These are phyloP conservation scores for Funneliformis mosseae DNA, from an alignment of 192 early-diverging fungal species.

Conservation along the genomic window DNA sequence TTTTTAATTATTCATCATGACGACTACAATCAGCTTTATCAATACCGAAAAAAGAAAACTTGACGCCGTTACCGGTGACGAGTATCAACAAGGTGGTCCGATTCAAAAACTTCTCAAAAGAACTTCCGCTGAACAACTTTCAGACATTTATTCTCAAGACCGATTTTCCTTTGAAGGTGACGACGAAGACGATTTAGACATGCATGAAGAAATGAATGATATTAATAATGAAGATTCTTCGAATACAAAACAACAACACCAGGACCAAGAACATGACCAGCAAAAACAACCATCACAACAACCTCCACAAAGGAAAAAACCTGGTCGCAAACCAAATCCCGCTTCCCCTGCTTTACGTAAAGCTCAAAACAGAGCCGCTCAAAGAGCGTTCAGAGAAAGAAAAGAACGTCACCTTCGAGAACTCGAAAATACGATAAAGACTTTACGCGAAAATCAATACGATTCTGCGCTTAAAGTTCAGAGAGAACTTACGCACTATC, in stretches of 20 bases:
- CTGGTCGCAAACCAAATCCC: constrained; percentile 60
- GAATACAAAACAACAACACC: not conserved
- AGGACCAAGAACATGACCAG: not conserved
- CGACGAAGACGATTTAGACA: not conserved
- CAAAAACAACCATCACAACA: not conserved
- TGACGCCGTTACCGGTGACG: not conserved
- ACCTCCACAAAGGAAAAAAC: constrained; percentile 55
- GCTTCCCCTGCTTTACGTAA: constrained; percentile 59
- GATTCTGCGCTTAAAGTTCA: constrained; percentile 41
- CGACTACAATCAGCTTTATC: not conserved
- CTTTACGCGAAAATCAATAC: constrained; percentile 62
- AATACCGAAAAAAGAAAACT: not conserved
- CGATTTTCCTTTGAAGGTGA: not conserved
- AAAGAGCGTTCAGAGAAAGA: constrained; percentile 87
- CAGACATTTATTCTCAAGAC: not conserved
- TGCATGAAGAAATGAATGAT: not conserved
- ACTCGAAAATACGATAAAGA: constrained; percentile 73
- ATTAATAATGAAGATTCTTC: not conserved
- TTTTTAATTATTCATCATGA: not conserved
- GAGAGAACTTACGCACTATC: constrained; percentile 43
- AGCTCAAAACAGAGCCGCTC: constrained; percentile 86
- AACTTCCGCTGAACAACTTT: not conserved
- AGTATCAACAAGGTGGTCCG: not conserved
- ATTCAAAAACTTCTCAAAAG: not conserved
- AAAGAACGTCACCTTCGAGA: constrained; percentile 75